phyloP scores from a whole-genome alignment of 2,329 filamentous ascomycete genomes.

The Plectosphaerella plurivora region DNA sequence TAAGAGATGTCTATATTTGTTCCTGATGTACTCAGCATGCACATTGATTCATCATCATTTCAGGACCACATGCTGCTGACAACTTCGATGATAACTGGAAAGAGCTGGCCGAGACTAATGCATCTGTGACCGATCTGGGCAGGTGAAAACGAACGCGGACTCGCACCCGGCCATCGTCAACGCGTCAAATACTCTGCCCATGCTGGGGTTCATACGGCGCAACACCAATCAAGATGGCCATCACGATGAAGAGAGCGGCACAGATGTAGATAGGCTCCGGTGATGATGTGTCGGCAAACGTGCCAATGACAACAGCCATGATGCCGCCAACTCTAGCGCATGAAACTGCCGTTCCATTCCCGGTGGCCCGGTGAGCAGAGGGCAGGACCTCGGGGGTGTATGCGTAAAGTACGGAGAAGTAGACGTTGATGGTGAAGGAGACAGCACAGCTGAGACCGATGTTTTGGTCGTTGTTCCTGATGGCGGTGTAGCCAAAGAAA shows the following conservation, averaged over 20 bases:
- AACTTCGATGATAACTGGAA: too few relatives aligned
- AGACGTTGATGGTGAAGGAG: constrained; percentile 21
- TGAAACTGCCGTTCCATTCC: constrained; percentile 67
- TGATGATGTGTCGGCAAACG: constrained; percentile 54
- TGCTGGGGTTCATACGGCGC: constrained; percentile 62
- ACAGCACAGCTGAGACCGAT: constrained; percentile 36
- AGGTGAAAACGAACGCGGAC: too few relatives aligned
- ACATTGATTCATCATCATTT: too few relatives aligned
- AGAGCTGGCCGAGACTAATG: too few relatives aligned
- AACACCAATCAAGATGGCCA: constrained; percentile 50
- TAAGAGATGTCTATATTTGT: too few relatives aligned
- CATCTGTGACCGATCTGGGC: too few relatives aligned
- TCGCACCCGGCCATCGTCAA: too few relatives aligned
- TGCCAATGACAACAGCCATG: constrained; percentile 62
- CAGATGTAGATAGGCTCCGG: constrained; percentile 63
- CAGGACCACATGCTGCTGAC: too few relatives aligned
- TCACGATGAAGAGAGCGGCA: constrained; percentile 57
- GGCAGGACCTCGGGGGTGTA: constrained; percentile 57
- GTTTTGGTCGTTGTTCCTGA: constrained; percentile 29
- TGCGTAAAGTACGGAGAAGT: constrained; percentile 32
- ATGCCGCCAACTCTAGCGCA: constrained; percentile 73
- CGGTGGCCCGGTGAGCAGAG: constrained; percentile 66
- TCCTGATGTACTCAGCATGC: too few relatives aligned
- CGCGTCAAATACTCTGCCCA: background rate
- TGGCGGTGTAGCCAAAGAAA: constrained; percentile 38